Evolutionary conservation across 768 basidiomycete genomes (phyloP), one percentile per base, ranked within the genome.

Genomic region (Lactarius trivialis): DNA sequence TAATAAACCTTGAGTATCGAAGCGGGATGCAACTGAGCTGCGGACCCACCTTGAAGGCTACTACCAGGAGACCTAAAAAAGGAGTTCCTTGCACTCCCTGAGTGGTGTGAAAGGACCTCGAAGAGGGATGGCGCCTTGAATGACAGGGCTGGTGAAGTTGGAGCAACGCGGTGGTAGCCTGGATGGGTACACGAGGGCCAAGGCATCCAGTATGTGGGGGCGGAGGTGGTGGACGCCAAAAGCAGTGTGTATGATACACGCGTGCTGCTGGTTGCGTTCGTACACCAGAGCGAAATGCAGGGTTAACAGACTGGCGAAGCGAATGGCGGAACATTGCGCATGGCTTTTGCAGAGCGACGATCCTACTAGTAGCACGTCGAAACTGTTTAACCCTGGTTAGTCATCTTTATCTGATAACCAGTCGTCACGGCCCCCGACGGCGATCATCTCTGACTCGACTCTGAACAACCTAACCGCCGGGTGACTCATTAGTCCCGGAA

Each of bases 31-130:
- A 24, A 24, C 28, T 11, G 5, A 43, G 21, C 28, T 33, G 52
- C 30, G 11, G 43, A 67, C 74, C 69, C 71, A 85, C 89, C 82
- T 91, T 91, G 65, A 91, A 74, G 21, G 85, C 71, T 7, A 78
- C 81, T n/a, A 83, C 81, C n/a, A 84, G 74, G n/a, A 88, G 39
- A 1, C 82, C 79, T 51, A 89, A 69, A 24, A 85, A 37, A 12
- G 81, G 81, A 1, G 37, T 0, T 5, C 65, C 72, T 36, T 77
- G 70, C 43, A 69, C 73, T 2, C 59, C 61, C 28, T 65, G 69
- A 1, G 81, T 79, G 11, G 79, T 71, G 58, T 82, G 81, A 62
- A 82, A 81, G 49, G 52, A 66, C n/a, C 56, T 63, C 8, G 62
- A 26, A 14, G 36, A 49, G 0, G 43, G 26, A n/a, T 55, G 30